Conservation (phyloP, 2,329 filamentous ascomycete species). For the Trichoderma koningii region DNA sequence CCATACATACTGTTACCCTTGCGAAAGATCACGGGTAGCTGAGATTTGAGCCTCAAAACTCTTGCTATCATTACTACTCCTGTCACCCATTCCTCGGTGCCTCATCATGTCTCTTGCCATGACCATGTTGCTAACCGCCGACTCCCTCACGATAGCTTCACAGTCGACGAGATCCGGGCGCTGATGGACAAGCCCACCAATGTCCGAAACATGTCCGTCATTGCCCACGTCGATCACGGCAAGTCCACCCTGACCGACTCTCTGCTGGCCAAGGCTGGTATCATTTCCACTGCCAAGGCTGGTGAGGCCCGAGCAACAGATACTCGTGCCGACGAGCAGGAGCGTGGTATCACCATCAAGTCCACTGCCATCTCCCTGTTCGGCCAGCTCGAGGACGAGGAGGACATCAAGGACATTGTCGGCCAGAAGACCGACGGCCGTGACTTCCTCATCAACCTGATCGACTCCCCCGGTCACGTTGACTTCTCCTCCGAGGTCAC, state of each 20-base stretch:
- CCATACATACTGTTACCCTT: not conserved
- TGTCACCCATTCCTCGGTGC: slow-evolving; percentile 22
- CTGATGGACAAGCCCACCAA: slow-evolving; percentile 79
- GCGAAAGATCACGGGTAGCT: not conserved
- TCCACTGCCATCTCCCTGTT: slow-evolving; percentile 99
- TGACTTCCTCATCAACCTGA: slow-evolving; percentile 99
- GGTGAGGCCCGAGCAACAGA: slow-evolving; percentile 96
- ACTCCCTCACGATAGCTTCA: slow-evolving; percentile 71
- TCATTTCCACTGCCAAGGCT: slow-evolving; percentile 97
- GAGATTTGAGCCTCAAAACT: not conserved
- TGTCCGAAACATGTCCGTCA: slow-evolving; percentile 97
- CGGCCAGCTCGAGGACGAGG: slow-evolving; percentile 74
- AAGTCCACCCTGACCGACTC: slow-evolving; percentile 99
- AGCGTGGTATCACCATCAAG: slow-evolving; percentile 99
- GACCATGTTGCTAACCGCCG: slow-evolving; percentile 35
- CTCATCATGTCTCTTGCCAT: slow-evolving; percentile 22
- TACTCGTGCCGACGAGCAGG: slow-evolving; percentile 96
- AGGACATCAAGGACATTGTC: slow-evolving; percentile 93
- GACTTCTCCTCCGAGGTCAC: slow-evolving; percentile 99
- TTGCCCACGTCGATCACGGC: slow-evolving; percentile 99
- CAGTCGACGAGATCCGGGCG: slow-evolving; percentile 85
- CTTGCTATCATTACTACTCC: not conserved
- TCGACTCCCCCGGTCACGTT: slow-evolving; percentile 99
- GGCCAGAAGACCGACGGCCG: slow-evolving; percentile 84
- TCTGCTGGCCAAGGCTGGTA: slow-evolving; percentile 98